Conservation (phyloP, 768 basidiomycete species). For the Trametes elegans region DNA sequence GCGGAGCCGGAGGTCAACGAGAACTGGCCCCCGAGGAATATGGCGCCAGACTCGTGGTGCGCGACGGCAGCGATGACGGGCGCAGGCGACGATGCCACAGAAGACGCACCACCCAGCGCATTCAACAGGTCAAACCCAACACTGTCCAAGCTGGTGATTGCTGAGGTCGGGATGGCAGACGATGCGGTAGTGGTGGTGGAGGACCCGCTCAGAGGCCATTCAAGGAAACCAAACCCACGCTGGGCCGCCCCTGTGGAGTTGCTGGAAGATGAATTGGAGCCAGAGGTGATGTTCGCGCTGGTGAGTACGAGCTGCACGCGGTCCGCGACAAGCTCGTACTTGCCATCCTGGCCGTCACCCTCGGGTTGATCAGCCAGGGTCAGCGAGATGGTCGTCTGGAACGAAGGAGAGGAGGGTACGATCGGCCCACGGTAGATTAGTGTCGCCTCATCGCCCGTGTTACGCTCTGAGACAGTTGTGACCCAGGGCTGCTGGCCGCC, state of each 20-base stretch:
- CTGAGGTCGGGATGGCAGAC: slow-evolving; percentile 61
- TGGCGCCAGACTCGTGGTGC: slow-evolving; percentile 60
- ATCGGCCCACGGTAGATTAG: slow-evolving; percentile 83
- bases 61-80: slow-evolving; percentile 52
- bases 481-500: slow-evolving; percentile 61
- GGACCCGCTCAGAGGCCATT: slow-evolving; percentile 64
- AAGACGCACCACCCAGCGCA: slow-evolving; percentile 50
- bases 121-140: slow-evolving; percentile 61
- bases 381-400: slow-evolving; percentile 75
- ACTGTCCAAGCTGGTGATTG: slow-evolving; percentile 65
- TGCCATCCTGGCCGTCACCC: slow-evolving; percentile 61
- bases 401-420: slow-evolving; percentile 67
- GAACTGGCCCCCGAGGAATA: slow-evolving; percentile 82
- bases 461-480: slow-evolving; percentile 72
- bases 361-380: slow-evolving; percentile 62
- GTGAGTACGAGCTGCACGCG: slow-evolving; percentile 76
- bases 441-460: slow-evolving; percentile 54
- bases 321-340: slow-evolving; percentile 84
- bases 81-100: slow-evolving; percentile 33
- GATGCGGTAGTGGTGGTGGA: slow-evolving; percentile 55
- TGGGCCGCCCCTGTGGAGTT: slow-evolving; percentile 35
- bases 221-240: slow-evolving; percentile 80
- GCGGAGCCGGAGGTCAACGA: slow-evolving; percentile 53
- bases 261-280: slow-evolving; percentile 26
- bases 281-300: slow-evolving; percentile 49